phyloP scores from a whole-genome alignment of 768 basidiomycete genomes.

The Calocybe cyanea region DNA sequence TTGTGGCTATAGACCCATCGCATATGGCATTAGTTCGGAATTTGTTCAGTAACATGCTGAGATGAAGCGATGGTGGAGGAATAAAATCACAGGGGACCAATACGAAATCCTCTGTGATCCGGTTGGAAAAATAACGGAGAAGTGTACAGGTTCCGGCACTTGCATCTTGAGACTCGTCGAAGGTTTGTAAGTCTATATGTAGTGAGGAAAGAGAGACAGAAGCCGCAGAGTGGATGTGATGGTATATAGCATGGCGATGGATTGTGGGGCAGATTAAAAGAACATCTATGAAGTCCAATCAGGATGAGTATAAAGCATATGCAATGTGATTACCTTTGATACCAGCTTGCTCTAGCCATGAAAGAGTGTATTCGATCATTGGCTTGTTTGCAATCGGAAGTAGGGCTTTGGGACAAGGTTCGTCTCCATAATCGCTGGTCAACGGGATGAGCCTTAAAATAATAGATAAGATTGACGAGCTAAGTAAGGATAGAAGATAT shows the following conservation, averaged over 20 bases:
- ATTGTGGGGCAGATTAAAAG: conserved; percentile 79
- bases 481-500: background rate
- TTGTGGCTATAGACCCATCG: conserved; percentile 59
- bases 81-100: conserved; percentile 90
- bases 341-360: conserved; percentile 86
- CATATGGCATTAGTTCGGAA: conserved; percentile 72
- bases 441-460: conserved; percentile 62
- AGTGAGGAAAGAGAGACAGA: conserved; percentile 58
- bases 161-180: conserved; percentile 67
- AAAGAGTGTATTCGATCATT: conserved; percentile 76
- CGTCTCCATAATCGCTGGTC: conserved; percentile 75
- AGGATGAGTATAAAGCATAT: conserved; percentile 5
- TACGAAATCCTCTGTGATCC: conserved; percentile 83
- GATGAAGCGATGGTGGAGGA: conserved; percentile 68
- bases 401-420: conserved; percentile 82
- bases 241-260: conserved; percentile 73
- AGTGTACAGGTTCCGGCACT: conserved; percentile 71
- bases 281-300: conserved; percentile 53
- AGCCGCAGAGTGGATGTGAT: conserved; percentile 76
- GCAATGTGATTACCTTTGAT: conserved; percentile 51
- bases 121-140: conserved; percentile 69
- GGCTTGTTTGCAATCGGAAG: conserved; percentile 86
- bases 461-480: conserved; percentile 13
- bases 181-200: conserved; percentile 74
- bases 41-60: conserved; percentile 70